Base-by-base conservation (phyloP, 768 basidiomycete species). In the Suillus alpinus region DNA sequence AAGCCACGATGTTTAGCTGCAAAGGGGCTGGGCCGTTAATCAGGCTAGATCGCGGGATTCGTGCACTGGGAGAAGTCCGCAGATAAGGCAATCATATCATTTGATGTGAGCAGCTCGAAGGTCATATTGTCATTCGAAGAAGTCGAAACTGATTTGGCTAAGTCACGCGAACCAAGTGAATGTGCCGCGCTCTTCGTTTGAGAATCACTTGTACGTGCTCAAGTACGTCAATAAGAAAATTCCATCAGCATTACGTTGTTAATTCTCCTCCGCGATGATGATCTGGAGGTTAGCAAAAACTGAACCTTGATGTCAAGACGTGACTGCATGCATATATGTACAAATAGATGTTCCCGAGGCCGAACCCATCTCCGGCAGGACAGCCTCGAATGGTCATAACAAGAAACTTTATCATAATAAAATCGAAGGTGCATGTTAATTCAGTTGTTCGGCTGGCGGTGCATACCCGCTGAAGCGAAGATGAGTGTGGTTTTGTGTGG, bases 21-120 rank as follows among this genome's bases (percentile, higher is more conserved):
- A 69, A 62, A 67, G 68, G 79, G 53, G 78, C 78, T 80, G 77
- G 78, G 78, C 76, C 80, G 78, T 78, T 77, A 77, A 79, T 78
- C 73, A 77, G 76, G 77, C 80, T 80, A 80, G 82, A 80, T 79
- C 71, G 70, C 78, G 79, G 83, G 77, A 76, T 83, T 81, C 76
- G 80, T 78, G 72, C 75, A 76, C 75, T 76, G 72, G 77, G 75
- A 78, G 77, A 80, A 81, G 77, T 72, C 40, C 62, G 62, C 73
- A 65, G 69, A 73, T 75, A 72, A 70, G 65, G 72, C 59, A 70
- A 69, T 50, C 23, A 50, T 44, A 59, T 59, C 53, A 59, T 53
- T n/a, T 56, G 47, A 52, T 65, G 64, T 66, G 39, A 49, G 47
- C 34, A 58, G 4, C 34, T 53, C 16, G 23, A 55, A 65, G 65